phyloP scores from a whole-genome alignment of 1,139 yeast species.

The Pichia sp. region DNA sequence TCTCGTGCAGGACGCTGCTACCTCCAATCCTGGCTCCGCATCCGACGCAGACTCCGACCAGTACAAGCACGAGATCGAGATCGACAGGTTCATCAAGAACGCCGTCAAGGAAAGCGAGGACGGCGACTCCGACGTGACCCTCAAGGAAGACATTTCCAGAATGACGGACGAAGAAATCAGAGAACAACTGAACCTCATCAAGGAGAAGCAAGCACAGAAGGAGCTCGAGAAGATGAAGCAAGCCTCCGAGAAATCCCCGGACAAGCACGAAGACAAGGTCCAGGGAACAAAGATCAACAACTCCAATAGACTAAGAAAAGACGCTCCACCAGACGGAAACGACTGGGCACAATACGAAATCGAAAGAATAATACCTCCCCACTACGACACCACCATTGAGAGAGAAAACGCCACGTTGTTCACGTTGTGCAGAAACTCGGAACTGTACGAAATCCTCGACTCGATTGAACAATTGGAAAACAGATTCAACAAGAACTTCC shows the following conservation, averaged over 20 bases:
- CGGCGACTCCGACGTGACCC: background rate
- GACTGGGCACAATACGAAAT: conserved; percentile 20
- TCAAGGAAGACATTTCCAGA: conserved; percentile 6
- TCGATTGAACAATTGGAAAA: conserved; percentile 52
- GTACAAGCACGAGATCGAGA: background rate
- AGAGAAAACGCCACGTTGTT: conserved; percentile 51
- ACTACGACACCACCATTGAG: background rate
- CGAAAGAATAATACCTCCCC: conserved; percentile 13
- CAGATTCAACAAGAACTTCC: conserved; percentile 48
- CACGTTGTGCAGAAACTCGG: conserved; percentile 53
- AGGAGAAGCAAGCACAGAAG: conserved; percentile 9
- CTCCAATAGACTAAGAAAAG: conserved; percentile 19
- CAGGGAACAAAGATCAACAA: conserved; percentile 27
- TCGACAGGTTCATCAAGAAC: conserved; percentile 8
- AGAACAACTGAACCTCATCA: conserved; percentile 14
- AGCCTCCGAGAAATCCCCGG: background rate
- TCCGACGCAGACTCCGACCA: no score
- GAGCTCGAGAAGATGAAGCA: background rate
- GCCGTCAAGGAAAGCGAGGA: background rate
- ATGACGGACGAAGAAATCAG: conserved; percentile 22
- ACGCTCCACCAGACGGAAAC: conserved; percentile 23
- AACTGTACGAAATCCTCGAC: conserved; percentile 43
- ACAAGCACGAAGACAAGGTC: conserved; percentile 19
- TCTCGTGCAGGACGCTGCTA: no score
- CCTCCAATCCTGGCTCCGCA: no score